These are phyloP conservation scores for Clarkia xantiana DNA, from an alignment of 345 rosid species.

Conservation along the genomic window DNA sequence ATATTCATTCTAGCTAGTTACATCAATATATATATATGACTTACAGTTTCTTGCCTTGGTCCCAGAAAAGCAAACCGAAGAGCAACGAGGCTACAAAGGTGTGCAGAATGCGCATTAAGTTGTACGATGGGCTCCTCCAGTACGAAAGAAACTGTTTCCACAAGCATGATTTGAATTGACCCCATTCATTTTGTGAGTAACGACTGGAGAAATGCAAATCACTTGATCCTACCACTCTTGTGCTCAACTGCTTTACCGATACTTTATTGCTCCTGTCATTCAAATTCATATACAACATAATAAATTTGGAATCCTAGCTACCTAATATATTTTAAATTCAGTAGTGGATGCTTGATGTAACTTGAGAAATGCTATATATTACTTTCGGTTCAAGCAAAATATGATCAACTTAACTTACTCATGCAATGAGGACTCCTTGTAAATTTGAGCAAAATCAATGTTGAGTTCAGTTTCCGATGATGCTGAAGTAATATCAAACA, in stretches of 20 bases:
- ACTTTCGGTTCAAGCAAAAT: no score
- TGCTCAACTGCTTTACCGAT: conserved; percentile 30
- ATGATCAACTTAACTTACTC: conserved; percentile 28
- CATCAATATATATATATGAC: no score
- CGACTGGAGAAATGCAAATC: conserved; percentile 43
- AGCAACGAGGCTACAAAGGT: conserved; percentile 25
- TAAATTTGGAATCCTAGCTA: no score
- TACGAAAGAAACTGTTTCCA: conserved; percentile 75
- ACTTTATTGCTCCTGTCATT: conserved; percentile 33
- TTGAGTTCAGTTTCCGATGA: conserved; percentile 46
- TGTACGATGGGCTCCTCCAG: conserved; percentile 79
- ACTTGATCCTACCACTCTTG: conserved; percentile 28
- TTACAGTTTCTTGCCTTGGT: conserved; percentile 54
- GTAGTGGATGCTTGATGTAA: no score
- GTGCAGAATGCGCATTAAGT: conserved; percentile 32
- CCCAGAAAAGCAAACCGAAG: conserved; percentile 54
- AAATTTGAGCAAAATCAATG: conserved; percentile 46
- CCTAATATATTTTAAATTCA: no score
- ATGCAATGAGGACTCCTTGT: conserved; percentile 27
- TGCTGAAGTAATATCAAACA: conserved; percentile 51
- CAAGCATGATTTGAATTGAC: conserved; percentile 52
- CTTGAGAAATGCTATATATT: no score
- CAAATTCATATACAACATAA: no score
- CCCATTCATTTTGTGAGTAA: conserved; percentile 43
- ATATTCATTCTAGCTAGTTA: no score